These are phyloP conservation scores for Acacia concinna DNA, from an alignment of 331 rosid genomes.

Conservation along the genomic window DNA sequence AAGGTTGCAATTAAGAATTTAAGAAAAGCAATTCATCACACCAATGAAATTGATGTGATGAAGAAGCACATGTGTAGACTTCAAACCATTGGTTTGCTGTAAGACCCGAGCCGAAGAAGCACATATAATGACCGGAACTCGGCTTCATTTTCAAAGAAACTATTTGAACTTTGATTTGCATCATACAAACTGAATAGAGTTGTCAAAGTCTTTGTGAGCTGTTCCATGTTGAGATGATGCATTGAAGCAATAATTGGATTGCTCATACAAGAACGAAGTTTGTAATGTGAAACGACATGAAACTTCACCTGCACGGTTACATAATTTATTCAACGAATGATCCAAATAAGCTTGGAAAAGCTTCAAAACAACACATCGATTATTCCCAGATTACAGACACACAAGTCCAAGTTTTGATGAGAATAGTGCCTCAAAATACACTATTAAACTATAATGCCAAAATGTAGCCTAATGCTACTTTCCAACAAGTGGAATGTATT, in stretches of 20 bases:
- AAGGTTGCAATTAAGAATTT: constrained; percentile 24
- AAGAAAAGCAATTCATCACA: constrained; percentile 22
- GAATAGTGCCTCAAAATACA: neutral
- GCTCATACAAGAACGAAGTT: constrained; percentile 48
- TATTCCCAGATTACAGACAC: constrained; percentile 3
- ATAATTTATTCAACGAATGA: constrained; percentile 19
- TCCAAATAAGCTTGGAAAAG: constrained; percentile 14
- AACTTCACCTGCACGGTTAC: constrained; percentile 66
- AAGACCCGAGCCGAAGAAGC: constrained; percentile 81
- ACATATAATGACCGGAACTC: constrained; percentile 80
- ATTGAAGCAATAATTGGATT: constrained; percentile 63
- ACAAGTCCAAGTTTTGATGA: constrained; percentile 6
- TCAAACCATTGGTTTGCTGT: constrained; percentile 59
- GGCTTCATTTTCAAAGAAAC: constrained; percentile 66
- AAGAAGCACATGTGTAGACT: constrained; percentile 57
- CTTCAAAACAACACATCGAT: constrained; percentile 4
- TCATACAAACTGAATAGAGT: constrained; percentile 69
- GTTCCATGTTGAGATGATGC: constrained; percentile 87
- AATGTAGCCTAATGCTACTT: neutral
- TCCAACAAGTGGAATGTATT: neutral
- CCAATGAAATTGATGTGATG: constrained; percentile 63
- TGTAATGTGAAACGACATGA: constrained; percentile 72
- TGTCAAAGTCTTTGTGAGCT: constrained; percentile 77
- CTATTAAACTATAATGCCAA: neutral
- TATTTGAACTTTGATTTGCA: constrained; percentile 47